phyloP scores from a whole-genome alignment of 208 protist species.

The Acanthamoeba castellanii region DNA sequence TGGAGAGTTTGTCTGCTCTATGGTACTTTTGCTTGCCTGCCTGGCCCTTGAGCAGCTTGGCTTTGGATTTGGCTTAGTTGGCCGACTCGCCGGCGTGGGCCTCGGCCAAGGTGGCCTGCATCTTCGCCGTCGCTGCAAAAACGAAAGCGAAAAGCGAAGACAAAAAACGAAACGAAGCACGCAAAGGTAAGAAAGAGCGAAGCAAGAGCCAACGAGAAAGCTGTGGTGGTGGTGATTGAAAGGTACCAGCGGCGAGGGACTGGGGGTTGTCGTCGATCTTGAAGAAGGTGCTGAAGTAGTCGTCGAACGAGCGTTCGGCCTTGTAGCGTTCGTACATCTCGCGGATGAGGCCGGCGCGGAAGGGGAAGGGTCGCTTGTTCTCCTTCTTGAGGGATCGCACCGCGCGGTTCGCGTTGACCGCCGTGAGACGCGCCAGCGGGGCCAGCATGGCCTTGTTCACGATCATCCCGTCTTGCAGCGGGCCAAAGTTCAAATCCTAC shows the following conservation, averaged over 20 bases:
- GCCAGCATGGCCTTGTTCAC: constrained; percentile 85
- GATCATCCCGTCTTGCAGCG: constrained; percentile 88
- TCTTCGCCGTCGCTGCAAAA: neutral
- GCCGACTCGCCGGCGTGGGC: neutral
- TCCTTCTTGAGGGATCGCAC: constrained; percentile 73
- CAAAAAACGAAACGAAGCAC: too few relatives aligned
- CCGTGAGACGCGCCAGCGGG: constrained; percentile 88
- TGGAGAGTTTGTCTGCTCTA: neutral
- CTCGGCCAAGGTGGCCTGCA: constrained; percentile 18
- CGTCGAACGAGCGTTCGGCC: constrained; percentile 65
- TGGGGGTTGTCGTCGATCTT: constrained; percentile 23
- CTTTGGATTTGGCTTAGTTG: neutral
- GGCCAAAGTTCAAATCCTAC: constrained; percentile 86
- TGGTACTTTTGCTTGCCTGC: neutral
- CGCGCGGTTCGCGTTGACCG: constrained; percentile 86
- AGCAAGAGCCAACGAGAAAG: too few relatives aligned
- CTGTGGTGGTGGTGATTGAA: neutral
- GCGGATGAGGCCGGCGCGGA: constrained; percentile 47
- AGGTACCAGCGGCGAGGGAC: constrained; percentile 40
- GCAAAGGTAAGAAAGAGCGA: neutral
- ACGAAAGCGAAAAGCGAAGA: neutral
- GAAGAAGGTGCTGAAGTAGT: constrained; percentile 73
- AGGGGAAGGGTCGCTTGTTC: constrained; percentile 70
- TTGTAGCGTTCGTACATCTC: constrained; percentile 73
- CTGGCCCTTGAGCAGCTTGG: too few relatives aligned